These are phyloP conservation scores for Macroventuria anomochaeta DNA, from an alignment of 2,329 filamentous ascomycete species.

Conservation along the genomic window DNA sequence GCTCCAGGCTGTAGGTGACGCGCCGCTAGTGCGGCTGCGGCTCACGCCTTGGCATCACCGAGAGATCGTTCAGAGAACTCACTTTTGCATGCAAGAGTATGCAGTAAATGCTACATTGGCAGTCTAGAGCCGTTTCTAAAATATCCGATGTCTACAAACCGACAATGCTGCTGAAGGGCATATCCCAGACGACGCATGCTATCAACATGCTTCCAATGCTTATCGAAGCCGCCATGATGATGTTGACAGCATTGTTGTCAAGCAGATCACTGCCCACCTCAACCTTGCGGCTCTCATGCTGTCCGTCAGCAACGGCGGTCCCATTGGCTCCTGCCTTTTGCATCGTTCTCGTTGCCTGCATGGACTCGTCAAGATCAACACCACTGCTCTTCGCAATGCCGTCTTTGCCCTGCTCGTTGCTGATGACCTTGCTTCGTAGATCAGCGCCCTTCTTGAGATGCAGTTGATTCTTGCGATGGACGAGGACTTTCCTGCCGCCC, in stretches of 20 bases:
- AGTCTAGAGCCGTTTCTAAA: too few species aligned
- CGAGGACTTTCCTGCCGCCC: slow-evolving; percentile 67
- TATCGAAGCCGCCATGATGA: slow-evolving; percentile 85
- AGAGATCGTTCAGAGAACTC: too few species aligned
- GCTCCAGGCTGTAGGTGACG: slow-evolving; percentile 45
- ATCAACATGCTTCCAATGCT: slow-evolving; percentile 77
- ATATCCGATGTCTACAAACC: slow-evolving; percentile 19
- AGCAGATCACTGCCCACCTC: slow-evolving; percentile 75
- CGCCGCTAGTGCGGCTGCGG: slow-evolving; percentile 25
- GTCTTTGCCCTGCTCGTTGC: slow-evolving; percentile 50
- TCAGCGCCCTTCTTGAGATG: slow-evolving; percentile 41
- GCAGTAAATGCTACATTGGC: too few species aligned
- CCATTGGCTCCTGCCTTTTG: slow-evolving; percentile 38
- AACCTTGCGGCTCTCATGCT: slow-evolving; percentile 59
- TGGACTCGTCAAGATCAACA: slow-evolving; percentile 22
- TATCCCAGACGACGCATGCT: slow-evolving; percentile 41
- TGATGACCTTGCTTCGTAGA: slow-evolving; percentile 50
- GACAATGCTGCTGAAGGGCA: slow-evolving; percentile 37
- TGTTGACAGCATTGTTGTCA: slow-evolving; percentile 95
- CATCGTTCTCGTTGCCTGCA: slow-evolving; percentile 42
- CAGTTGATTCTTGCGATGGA: slow-evolving; percentile 42
- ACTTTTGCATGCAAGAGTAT: too few species aligned
- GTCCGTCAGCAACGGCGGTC: slow-evolving; percentile 37
- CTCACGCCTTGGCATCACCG: slow-evolving; percentile 31
- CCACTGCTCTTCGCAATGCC: slow-evolving; percentile 44